A percentile compares a stretch with the other conserved stretches of the same genome.
Evolutionary conservation across 805 yeast species (phyloP).

Genomic region (Starmerella floricola): DNA sequence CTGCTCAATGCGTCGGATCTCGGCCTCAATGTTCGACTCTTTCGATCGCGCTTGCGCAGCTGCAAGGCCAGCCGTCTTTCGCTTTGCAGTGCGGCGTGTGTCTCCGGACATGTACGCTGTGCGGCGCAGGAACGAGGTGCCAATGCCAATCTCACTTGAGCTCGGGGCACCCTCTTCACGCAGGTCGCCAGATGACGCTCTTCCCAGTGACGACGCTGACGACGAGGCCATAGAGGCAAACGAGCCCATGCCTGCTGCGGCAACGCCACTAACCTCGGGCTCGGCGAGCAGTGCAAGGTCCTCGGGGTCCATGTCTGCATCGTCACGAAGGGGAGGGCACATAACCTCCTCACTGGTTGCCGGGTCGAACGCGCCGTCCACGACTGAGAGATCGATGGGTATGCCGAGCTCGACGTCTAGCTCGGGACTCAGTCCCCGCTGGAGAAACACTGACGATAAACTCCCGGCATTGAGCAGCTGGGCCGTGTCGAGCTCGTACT

Average conservation of each 20-base stretch:
- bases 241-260: not conserved
- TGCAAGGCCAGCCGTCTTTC: conserved; percentile 22
- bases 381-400: conserved; percentile 56
- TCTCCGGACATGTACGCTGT: conserved; percentile 82
- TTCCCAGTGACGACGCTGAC: not conserved
- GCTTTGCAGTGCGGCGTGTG: conserved; percentile 27
- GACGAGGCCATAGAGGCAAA: conserved; percentile 1
- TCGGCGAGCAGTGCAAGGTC: conserved; percentile 70
- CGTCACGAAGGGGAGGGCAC: conserved; percentile 27
- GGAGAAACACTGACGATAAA: conserved; percentile 39
- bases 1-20: conserved; percentile 57
- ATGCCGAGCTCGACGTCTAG: conserved; percentile 52
- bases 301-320: conserved; percentile 52
- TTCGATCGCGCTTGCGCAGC: not conserved
- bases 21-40: conserved; percentile 47
- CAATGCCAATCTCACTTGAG: conserved; percentile 18
- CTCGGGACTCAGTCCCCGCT: conserved; percentile 37
- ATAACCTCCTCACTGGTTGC: conserved; percentile 36
- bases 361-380: conserved; percentile 53
- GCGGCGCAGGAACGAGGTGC: conserved; percentile 33
- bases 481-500: conserved; percentile 38
- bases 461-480: conserved; percentile 42
- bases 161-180: conserved; percentile 1
- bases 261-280: conserved; percentile 41
- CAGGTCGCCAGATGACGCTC: conserved; percentile 1